Evolutionary conservation across 2,329 filamentous ascomycete species (phyloP), one percentile per base, ranked within the genome.

Genomic region (Colletotrichum sp.): DNA sequence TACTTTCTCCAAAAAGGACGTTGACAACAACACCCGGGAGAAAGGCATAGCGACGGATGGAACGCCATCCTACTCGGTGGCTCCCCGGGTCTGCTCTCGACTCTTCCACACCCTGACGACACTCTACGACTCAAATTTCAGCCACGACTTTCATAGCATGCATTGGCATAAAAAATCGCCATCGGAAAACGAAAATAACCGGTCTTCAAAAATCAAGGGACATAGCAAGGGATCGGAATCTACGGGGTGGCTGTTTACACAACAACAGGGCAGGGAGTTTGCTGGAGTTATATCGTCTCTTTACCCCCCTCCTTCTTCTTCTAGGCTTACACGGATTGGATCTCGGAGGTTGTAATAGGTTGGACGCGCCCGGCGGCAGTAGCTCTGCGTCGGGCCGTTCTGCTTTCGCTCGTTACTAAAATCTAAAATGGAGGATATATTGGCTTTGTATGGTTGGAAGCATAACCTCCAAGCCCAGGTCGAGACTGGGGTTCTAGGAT

Each of bases 131-230:
- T 57, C 59, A 52, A 10, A 75, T 60, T 65, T 76, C 70, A 69
- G 70, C 57, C 73, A 76, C 70, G 70, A 76, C 34, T 73, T 64
- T 76, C 52, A 73, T 21, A 69, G 44, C 73, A 77, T 77, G 71
- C 75, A 77, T 77, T 36, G 75, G 71, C 66, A 30, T 26, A 32
- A 44, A 32, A 71, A 52, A 57, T 21, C 36, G 71, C 71, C 71
- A 75, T 59, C 62, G 75, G 75, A 67, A 69, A 71, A 75, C 75
- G 52, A 77, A 75, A 74, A 60, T 36, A 70, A 67, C 71, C 70
- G 71, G 75, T 77, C 71, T 75, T 62, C 71, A 77, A 77, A 77
- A 49, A 72, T 64, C 70, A 67, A 75, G 44, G 60, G 71, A 70
- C 52, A 70, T 55, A 63, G 68, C 49, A 75, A 62, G 71, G 71